Percentiles rank a stretch among this genome's conserved stretches.
phyloP scores from a whole-genome alignment of 345 rosid genomes.

The Murraya paniculata region DNA sequence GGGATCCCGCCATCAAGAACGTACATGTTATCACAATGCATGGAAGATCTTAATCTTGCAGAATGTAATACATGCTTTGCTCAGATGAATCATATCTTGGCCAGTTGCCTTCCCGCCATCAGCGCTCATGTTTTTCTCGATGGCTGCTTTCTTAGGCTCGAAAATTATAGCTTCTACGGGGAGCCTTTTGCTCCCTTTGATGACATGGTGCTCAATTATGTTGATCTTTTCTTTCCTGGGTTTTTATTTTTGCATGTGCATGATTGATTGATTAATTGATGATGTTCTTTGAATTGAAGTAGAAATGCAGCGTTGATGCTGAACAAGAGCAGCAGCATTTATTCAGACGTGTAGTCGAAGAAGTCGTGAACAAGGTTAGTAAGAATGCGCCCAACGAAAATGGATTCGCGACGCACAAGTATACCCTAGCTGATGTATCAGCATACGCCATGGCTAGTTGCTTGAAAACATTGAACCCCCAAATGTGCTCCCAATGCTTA shows the following conservation, averaged over 20 bases:
- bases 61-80: constrained; percentile 41
- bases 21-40: constrained; percentile 41
- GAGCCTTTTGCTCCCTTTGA: constrained; percentile 28
- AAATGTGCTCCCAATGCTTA: constrained; percentile 38
- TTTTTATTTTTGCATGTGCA: neutral
- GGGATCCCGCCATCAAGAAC: constrained; percentile 41
- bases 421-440: constrained; percentile 1
- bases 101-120: constrained; percentile 35
- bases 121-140: constrained; percentile 51
- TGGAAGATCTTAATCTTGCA: constrained; percentile 36
- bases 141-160: constrained; percentile 48
- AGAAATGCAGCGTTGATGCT: constrained; percentile 36
- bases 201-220: constrained; percentile 19
- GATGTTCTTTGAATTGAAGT: constrained; percentile 2
- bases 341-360: constrained; percentile 27
- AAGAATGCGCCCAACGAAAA: constrained; percentile 25
- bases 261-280: neutral
- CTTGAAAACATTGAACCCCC: constrained; percentile 36
- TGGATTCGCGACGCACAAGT: constrained; percentile 27
- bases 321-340: neutral
- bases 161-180: constrained; percentile 41
- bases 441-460: constrained; percentile 45
- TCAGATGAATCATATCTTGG: constrained; percentile 30
- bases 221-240: neutral
- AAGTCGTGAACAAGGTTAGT: constrained; percentile 17